Base-by-base conservation (phyloP, 192 early-diverging fungal species). In the Borealophlyctis nickersoniae region DNA sequence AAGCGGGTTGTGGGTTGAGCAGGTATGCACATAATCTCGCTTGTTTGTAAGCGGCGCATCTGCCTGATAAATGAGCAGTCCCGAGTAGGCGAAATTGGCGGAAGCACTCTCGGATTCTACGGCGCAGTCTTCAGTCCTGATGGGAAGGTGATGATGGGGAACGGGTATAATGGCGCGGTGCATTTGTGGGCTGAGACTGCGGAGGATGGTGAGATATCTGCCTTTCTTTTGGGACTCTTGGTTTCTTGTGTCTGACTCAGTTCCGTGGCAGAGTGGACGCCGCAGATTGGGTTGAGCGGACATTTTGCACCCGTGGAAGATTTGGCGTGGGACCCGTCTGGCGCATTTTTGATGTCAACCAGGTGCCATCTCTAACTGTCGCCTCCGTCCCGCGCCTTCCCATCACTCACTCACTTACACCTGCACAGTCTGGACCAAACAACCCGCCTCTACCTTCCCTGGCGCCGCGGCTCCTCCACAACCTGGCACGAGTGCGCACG, bases 401-500 rank as follows among this genome's bases (percentile, higher is more conserved):
- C 22, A 19, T 45, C 39, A 45, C 39, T 45, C 39, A 13, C 19
- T 13, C 39, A 45, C 7, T 45, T 45, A 66, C 39, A 33, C 45
- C n/a, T 28, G 31, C 13, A 27, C 34, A 87, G 90, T 49, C 72
- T 88, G 19, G 96, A 98, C 73, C 94, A 98, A 78, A 94, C 94
- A 0, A 72, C 92, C 0, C 81, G 96, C 13, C 68, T 98, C 36
- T 92, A 81, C 79, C 83, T 91, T 0, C 86, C 84, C 24, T 92
- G 92, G 89, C 78, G 26, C 73, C 51, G 67, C 65, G 56, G 62
- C 63, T 0, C 26, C 34, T 49, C 72, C 0, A 62, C 62, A 0
- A 78, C 86, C 5, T 96, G 93, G 94, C 92, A 91, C 73, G 96
- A 98, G 72, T 81, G 95, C 31, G 91, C 88, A 4, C 81, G 96